Conservation (phyloP, 352 stramenopile genomes). For the Pythium scleroteichum region DNA sequence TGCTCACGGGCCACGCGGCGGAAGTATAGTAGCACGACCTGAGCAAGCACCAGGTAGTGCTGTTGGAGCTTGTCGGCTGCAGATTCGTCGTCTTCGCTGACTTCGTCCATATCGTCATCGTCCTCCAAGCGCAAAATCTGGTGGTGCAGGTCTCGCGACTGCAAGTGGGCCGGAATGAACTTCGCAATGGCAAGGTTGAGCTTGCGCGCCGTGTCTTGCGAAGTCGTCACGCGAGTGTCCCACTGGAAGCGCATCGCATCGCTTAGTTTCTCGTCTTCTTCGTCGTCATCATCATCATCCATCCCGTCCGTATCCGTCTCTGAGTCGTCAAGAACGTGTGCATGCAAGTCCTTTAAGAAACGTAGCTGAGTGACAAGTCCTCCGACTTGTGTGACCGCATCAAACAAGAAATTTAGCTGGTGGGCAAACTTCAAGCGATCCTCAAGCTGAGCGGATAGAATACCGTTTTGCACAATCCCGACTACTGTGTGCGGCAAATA, state of each 20-base stretch:
- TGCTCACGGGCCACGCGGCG: conserved; percentile 71
- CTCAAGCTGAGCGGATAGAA: conserved; percentile 36
- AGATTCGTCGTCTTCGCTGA: conserved; percentile 37
- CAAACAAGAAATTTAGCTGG: conserved; percentile 57
- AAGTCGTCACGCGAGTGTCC: conserved; percentile 32
- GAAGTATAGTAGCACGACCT: conserved; percentile 83
- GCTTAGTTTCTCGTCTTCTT: conserved; percentile 42
- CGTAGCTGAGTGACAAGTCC: conserved; percentile 59
- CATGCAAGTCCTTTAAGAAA: conserved; percentile 61
- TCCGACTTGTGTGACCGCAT: conserved; percentile 57
- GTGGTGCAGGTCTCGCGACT: conserved; percentile 67
- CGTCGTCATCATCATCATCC: conserved; percentile 67
- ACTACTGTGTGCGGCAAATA: conserved; percentile 57
- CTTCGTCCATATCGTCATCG: conserved; percentile 27
- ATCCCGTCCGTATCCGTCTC: conserved; percentile 72
- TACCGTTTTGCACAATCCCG: conserved; percentile 53
- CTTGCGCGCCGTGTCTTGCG: conserved; percentile 44
- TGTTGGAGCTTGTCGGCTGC: conserved; percentile 58
- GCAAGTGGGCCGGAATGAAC: conserved; percentile 71
- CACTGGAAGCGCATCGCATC: conserved; percentile 47
- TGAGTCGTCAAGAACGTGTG: conserved; percentile 66
- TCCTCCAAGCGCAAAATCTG: conserved; percentile 66
- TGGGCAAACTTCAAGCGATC: conserved; percentile 72
- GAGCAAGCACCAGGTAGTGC: conserved; percentile 76
- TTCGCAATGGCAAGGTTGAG: conserved; percentile 65